Evolutionary conservation across 331 rosid species (phyloP).

Genomic region (Rhamnella rubrinervis): DNA sequence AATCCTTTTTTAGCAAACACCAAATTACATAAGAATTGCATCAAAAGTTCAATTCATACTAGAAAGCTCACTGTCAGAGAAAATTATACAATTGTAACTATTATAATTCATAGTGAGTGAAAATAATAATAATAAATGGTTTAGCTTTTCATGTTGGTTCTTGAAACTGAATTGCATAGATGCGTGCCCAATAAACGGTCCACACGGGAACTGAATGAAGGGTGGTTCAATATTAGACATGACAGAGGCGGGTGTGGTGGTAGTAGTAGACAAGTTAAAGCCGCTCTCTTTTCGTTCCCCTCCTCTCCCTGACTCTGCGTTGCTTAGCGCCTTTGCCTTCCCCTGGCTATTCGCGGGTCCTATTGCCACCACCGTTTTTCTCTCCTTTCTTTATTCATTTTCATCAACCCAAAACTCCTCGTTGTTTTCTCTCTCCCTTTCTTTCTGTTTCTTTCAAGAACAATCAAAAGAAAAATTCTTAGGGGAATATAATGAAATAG

Average conservation of each 20-base stretch:
- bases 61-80: too few species aligned
- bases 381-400: constrained; percentile 23
- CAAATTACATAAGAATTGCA: too few species aligned
- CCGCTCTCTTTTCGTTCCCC: neutral
- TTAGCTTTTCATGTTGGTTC: too few species aligned
- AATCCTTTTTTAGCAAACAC: too few species aligned
- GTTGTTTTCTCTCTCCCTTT: constrained; percentile 9
- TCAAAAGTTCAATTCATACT: too few species aligned
- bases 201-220: constrained; percentile 16
- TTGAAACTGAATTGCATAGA: neutral
- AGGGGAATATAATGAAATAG: constrained; percentile 20
- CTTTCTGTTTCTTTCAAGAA: constrained; percentile 5
- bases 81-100: too few species aligned
- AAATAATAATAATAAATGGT: too few species aligned
- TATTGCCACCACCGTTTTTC: constrained; percentile 46
- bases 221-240: neutral
- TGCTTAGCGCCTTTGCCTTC: constrained; percentile 20
- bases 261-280: neutral
- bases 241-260: neutral
- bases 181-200: constrained; percentile 7
- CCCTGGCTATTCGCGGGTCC: constrained; percentile 75
- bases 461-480: neutral
- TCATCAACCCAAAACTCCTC: constrained; percentile 7
- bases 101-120: too few species aligned
- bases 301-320: constrained; percentile 20